Conservation (phyloP, 2,329 filamentous ascomycete species). For the Didymosphaeria variabile region DNA sequence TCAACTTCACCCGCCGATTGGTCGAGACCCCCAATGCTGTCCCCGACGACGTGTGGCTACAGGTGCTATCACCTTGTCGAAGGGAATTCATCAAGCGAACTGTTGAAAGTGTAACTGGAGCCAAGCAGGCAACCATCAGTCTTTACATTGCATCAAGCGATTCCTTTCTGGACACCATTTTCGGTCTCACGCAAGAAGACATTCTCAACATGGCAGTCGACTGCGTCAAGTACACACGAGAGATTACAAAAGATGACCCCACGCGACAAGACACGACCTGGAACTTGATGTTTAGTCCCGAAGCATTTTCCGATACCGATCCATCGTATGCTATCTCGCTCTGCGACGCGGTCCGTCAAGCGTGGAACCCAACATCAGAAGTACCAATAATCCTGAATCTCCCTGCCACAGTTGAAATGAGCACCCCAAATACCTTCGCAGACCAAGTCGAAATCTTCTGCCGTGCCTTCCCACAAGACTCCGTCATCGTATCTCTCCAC, state of each 20-base stretch:
- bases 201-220: slow-evolving; percentile 81
- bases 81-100: slow-evolving; percentile 89
- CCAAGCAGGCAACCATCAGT: slow-evolving; percentile 94
- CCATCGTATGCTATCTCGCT: slow-evolving; percentile 83
- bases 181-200: slow-evolving; percentile 85
- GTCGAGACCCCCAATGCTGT: slow-evolving; percentile 84
- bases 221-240: slow-evolving; percentile 86
- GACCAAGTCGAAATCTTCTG: slow-evolving; percentile 98
- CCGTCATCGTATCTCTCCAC: slow-evolving; percentile 90
- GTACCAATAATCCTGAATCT: slow-evolving; percentile 95
- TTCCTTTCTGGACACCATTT: slow-evolving; percentile 92
- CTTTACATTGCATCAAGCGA: slow-evolving; percentile 96
- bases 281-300: slow-evolving; percentile 84
- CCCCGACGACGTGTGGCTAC: slow-evolving; percentile 89
- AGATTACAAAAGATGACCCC: slow-evolving; percentile 84
- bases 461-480: slow-evolving; percentile 80
- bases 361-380: slow-evolving; percentile 83
- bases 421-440: slow-evolving; percentile 93
- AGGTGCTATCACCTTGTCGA: slow-evolving; percentile 91
- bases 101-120: slow-evolving; percentile 87
- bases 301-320: slow-evolving; percentile 89
- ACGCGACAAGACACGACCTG: slow-evolving; percentile 67
- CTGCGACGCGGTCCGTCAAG: slow-evolving; percentile 91
- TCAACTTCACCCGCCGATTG: slow-evolving; percentile 89
- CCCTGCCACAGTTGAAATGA: slow-evolving; percentile 93